Conservation (phyloP, 768 basidiomycete genomes). For the Fomitopsis serialis region DNA sequence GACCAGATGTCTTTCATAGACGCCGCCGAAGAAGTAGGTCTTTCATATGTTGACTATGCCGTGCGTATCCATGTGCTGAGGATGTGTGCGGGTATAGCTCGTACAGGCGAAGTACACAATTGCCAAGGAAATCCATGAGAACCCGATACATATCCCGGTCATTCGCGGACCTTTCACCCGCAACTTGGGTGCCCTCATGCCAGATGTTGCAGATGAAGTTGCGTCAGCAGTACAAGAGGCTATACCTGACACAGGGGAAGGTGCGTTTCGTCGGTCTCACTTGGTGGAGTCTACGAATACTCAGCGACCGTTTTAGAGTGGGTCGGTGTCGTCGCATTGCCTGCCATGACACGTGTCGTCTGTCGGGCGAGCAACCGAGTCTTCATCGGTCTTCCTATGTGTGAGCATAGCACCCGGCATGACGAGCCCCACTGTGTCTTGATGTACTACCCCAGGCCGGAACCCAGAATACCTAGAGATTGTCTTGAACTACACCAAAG, state of each 20-base stretch:
- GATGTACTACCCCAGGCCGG: slow-evolving; percentile 15
- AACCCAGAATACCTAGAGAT: slow-evolving; percentile 22
- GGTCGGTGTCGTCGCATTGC: neutral
- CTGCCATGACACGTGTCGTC: slow-evolving; percentile 24
- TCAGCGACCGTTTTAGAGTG: neutral
- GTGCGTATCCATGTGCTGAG: neutral
- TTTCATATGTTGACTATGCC: no score
- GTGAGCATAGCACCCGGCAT: slow-evolving; percentile 26
- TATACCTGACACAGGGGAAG: slow-evolving; percentile 7
- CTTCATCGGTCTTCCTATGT: slow-evolving; percentile 45
- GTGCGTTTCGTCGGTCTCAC: slow-evolving; percentile 1
- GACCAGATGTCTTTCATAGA: slow-evolving; percentile 37
- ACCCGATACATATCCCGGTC: slow-evolving; percentile 15
- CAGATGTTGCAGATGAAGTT: slow-evolving; percentile 15
- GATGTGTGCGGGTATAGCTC: neutral
- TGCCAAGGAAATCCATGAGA: slow-evolving; percentile 13
- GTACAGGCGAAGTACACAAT: slow-evolving; percentile 34
- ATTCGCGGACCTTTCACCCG: slow-evolving; percentile 15
- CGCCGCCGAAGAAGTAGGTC: slow-evolving; percentile 32
- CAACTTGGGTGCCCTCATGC: slow-evolving; percentile 7
- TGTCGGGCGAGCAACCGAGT: slow-evolving; percentile 37
- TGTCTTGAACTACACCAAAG: slow-evolving; percentile 26
- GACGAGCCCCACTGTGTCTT: neutral
- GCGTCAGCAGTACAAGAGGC: slow-evolving; percentile 8
- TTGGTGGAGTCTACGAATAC: neutral